Conservation (phyloP, 371 early-diverging fungal species). For the Furculomyces boomerangus region DNA sequence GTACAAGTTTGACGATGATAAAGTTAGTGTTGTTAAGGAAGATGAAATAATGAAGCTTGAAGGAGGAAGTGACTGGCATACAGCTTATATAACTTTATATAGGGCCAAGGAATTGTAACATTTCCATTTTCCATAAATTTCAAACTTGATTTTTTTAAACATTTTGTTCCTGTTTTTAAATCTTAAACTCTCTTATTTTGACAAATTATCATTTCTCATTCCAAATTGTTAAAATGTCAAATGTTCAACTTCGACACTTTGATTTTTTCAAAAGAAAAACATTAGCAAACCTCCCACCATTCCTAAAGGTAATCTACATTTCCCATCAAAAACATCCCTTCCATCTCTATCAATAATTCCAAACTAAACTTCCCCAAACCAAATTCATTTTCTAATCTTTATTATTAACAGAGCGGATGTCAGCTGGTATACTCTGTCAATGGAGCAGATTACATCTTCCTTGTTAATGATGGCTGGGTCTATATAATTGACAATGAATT, state of each 20-base stretch:
- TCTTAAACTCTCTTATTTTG: no score
- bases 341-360: conserved; percentile 13
- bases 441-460: conserved; percentile 51
- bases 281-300: conserved; percentile 37
- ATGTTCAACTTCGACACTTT: conserved; percentile 46
- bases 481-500: background rate
- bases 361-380: conserved; percentile 20
- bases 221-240: conserved; percentile 19
- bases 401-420: conserved; percentile 43
- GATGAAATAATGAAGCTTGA: conserved; percentile 80
- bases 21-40: conserved; percentile 61
- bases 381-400: conserved; percentile 32
- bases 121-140: no score
- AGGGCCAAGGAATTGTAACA: conserved; percentile 47
- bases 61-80: conserved; percentile 85
- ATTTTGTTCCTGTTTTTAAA: no score
- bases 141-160: no score
- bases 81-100: conserved; percentile 63
- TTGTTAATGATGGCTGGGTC: conserved; percentile 4
- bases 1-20: conserved; percentile 92
- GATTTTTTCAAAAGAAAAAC: conserved; percentile 62
- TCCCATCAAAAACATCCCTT: conserved; percentile 9
- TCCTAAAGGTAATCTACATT: conserved; percentile 33
- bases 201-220: no score
- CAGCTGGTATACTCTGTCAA: conserved; percentile 45